Conservation (phyloP, 129 eudicot genomes). For the Tagetes erecta region DNA sequence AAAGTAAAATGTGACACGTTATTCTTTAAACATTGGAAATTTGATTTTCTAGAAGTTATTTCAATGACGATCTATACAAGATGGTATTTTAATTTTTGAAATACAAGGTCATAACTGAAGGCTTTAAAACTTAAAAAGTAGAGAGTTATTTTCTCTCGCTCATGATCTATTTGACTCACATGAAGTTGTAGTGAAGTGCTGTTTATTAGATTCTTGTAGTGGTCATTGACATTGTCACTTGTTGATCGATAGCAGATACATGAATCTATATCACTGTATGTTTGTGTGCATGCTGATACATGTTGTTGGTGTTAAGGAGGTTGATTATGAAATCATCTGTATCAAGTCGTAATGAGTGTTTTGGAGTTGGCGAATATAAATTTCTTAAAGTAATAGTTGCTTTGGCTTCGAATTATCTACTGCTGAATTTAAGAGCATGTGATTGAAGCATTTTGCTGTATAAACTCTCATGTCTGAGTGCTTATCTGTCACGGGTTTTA, state of each 20-base stretch:
- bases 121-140: neutral
- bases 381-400: slow-evolving; percentile 14
- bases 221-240: neutral
- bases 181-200: neutral
- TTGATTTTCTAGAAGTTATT: neutral
- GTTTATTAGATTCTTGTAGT: neutral
- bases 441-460: neutral
- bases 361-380: neutral
- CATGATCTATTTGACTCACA: neutral
- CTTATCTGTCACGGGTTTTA: neutral
- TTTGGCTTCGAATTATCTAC: slow-evolving; percentile 14
- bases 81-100: neutral
- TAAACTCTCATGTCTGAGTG: slow-evolving; percentile 6
- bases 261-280: neutral
- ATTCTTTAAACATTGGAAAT: neutral
- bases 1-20: neutral
- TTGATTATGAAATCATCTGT: slow-evolving; percentile 9
- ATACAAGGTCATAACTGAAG: neutral
- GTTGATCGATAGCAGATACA: neutral
- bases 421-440: neutral
- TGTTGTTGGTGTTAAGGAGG: neutral
- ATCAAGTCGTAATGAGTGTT: neutral
- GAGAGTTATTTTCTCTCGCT: neutral
- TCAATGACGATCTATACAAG: slow-evolving; percentile 1
- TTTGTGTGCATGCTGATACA: neutral